Evolutionary conservation across 2,329 filamentous ascomycete genomes (phyloP).

Genomic region (Aspergillus sp.): DNA sequence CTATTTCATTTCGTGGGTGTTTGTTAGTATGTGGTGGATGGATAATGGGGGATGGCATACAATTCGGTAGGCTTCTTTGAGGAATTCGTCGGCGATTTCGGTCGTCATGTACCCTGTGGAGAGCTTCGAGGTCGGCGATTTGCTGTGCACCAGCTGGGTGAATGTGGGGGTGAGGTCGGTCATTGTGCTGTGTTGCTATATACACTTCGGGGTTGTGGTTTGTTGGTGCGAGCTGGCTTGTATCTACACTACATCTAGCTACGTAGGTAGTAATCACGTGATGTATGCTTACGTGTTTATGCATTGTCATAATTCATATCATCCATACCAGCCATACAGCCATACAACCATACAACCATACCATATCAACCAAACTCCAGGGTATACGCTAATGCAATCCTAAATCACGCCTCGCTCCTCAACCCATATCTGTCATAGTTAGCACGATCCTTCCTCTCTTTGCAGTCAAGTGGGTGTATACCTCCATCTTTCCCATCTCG

Average conservation of each 20-base stretch:
- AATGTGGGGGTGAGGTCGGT: slow-evolving; percentile 44
- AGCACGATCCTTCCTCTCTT: neutral
- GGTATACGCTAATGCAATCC: slow-evolving; percentile 9
- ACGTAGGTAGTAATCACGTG: neutral
- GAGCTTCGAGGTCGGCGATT: slow-evolving; percentile 6
- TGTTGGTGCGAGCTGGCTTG: neutral
- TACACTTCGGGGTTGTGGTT: neutral
- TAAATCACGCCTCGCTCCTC: slow-evolving; percentile 34
- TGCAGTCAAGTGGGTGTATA: slow-evolving; percentile 51
- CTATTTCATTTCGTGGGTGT: slow-evolving; percentile 48
- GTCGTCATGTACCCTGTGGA: slow-evolving; percentile 17
- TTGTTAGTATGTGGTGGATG: neutral
- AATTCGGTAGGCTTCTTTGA: slow-evolving; percentile 92
- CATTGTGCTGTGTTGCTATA: slow-evolving; percentile 31
- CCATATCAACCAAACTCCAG: neutral
- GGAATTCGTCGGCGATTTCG: slow-evolving; percentile 71
- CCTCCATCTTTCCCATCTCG: slow-evolving; percentile 93
- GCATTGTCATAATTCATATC: neutral
- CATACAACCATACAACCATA: neutral
- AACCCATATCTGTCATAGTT: slow-evolving; percentile 46
- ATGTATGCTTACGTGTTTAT: neutral
- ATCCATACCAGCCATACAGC: neutral
- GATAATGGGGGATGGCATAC: slow-evolving; percentile 49
- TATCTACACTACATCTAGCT: neutral
- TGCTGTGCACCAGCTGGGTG: slow-evolving; percentile 33